A percentile compares a stretch with the other conserved stretches of the same genome.
These are phyloP conservation scores for Podospora pseudopauciseta DNA, from an alignment of 495 filamentous ascomycete genomes.

Conservation along the genomic window DNA sequence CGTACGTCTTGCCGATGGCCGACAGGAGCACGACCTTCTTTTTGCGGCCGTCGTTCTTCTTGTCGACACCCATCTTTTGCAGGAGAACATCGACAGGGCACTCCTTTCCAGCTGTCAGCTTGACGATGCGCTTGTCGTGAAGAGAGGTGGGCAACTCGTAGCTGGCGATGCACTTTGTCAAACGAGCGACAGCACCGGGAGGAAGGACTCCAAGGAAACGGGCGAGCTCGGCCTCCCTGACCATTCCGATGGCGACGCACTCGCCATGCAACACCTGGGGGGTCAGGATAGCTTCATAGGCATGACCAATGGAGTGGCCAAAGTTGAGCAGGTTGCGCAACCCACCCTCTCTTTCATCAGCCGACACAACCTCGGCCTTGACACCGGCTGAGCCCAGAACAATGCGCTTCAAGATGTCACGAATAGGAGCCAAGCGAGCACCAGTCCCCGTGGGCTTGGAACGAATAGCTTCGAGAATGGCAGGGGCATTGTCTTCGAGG, in stretches of 20 bases:
- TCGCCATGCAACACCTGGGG: slow-evolving; percentile 95
- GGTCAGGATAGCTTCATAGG: slow-evolving; percentile 90
- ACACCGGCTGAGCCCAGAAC: slow-evolving; percentile 84
- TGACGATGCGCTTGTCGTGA: slow-evolving; percentile 77
- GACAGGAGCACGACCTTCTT: slow-evolving; percentile 97
- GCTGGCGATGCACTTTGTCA: slow-evolving; percentile 88
- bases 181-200: slow-evolving; percentile 79
- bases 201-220: slow-evolving; percentile 84
- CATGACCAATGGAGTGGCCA: slow-evolving; percentile 97
- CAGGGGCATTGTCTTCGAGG: slow-evolving; percentile 73
- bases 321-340: slow-evolving; percentile 94
- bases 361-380: slow-evolving; percentile 90
- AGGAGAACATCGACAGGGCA: slow-evolving; percentile 89
- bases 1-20: slow-evolving; percentile 81
- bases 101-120: slow-evolving; percentile 78
- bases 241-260: slow-evolving; percentile 95
- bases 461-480: slow-evolving; percentile 68
- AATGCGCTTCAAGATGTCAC: slow-evolving; percentile 74
- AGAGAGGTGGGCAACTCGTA: slow-evolving; percentile 88
- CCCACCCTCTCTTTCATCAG: slow-evolving; percentile 91
- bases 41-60: slow-evolving; percentile 94
- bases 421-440: slow-evolving; percentile 63
- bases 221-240: slow-evolving; percentile 92
- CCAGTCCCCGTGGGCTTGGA: slow-evolving; percentile 48
- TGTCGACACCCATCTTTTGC: slow-evolving; percentile 93